Percentiles rank a stretch among this genome's conserved stretches.
phyloP scores from a whole-genome alignment of 805 yeast genomes.

The Metschnikowia orientalis region DNA sequence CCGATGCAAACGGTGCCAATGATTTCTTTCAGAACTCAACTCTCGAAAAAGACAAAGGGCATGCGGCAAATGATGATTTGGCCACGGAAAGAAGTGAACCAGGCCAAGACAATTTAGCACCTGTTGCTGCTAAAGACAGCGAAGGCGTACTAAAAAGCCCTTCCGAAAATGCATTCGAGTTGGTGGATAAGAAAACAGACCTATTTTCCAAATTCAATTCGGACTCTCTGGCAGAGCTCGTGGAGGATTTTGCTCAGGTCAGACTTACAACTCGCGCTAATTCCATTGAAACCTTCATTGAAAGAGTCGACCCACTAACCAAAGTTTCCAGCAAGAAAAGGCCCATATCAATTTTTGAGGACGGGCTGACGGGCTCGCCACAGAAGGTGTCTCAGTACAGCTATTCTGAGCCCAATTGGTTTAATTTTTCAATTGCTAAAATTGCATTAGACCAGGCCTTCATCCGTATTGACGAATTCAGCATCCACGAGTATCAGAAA shows the following conservation, averaged over 20 bases:
- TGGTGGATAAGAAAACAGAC: slow-evolving; percentile 5
- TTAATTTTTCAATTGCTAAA: slow-evolving; percentile 34
- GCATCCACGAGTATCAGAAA: slow-evolving; percentile 15
- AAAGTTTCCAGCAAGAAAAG: slow-evolving; percentile 30
- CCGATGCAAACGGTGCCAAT: no score
- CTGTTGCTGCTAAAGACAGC: no score
- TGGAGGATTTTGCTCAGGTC: slow-evolving; percentile 19
- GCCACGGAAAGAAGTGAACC: no score
- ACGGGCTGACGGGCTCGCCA: slow-evolving; percentile 33
- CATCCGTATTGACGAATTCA: slow-evolving; percentile 10
- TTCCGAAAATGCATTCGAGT: no score
- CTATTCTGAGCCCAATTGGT: slow-evolving; percentile 35
- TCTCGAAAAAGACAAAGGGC: no score
- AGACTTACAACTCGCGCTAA: slow-evolving; percentile 16
- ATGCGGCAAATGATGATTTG: no score
- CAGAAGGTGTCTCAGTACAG: slow-evolving; percentile 30
- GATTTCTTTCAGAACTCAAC: no score
- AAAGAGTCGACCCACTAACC: slow-evolving; percentile 40
- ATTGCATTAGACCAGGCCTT: slow-evolving; percentile 13
- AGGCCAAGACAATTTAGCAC: no score
- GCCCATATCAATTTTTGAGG: slow-evolving; percentile 40
- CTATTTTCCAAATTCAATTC: slow-evolving; percentile 7
- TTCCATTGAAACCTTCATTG: slow-evolving; percentile 33
- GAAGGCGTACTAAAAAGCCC: no score
- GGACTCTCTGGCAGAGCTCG: slow-evolving; percentile 13